A percentile compares a stretch with the other conserved stretches of the same genome.
Evolutionary conservation across 306 rosid species (phyloP).

Genomic region (Medicago lupulina): DNA sequence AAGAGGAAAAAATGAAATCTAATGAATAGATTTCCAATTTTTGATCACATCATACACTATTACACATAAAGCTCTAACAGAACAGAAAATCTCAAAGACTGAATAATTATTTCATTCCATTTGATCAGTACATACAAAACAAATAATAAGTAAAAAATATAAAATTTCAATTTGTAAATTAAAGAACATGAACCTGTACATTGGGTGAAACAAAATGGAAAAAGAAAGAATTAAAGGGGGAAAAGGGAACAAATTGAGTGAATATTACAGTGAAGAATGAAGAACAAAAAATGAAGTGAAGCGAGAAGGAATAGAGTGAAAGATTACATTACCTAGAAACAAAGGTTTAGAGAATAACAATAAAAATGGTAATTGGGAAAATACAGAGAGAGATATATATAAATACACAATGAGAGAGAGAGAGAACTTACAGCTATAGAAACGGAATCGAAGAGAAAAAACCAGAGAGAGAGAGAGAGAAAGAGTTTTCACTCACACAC

Average conservation of each 20-base stretch:
- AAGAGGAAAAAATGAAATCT: neutral
- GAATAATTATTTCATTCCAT: constrained; percentile 2
- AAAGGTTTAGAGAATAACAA: constrained; percentile 32
- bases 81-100: constrained; percentile 18
- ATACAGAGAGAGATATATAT: neutral
- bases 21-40: constrained; percentile 14
- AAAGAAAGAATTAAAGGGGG: no score
- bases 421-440: constrained; percentile 42
- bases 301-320: neutral
- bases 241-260: no score
- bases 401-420: constrained; percentile 34
- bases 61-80: constrained; percentile 9
- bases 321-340: constrained; percentile 36
- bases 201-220: no score
- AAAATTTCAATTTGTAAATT: no score
- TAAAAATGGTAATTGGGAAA: constrained; percentile 19
- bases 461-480: neutral
- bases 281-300: no score
- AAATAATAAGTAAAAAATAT: no score
- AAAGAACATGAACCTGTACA: no score
- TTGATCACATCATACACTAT: constrained; percentile 29
- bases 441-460: constrained; percentile 37
- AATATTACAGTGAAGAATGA: no score
- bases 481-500: constrained; percentile 39
- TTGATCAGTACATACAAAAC: neutral